phyloP scores from a whole-genome alignment of 1,139 yeast genomes.

The Protomyces inouyei region DNA sequence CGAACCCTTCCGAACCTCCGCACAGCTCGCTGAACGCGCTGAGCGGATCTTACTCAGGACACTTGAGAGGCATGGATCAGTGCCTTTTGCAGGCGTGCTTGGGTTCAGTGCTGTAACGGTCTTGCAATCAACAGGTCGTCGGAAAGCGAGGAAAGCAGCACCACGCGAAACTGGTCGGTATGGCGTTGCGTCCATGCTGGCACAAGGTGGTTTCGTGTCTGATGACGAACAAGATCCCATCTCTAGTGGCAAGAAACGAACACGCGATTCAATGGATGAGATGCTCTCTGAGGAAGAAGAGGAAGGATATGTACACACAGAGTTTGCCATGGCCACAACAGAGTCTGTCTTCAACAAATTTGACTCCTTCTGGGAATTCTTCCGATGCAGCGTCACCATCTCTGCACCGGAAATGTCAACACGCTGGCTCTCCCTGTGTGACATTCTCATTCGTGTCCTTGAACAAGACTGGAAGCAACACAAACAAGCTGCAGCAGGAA shows the following conservation, averaged over 20 bases:
- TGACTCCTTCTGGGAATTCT: constrained; percentile 3
- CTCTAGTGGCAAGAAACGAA: background rate
- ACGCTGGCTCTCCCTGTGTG: background rate
- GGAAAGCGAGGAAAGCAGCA: background rate
- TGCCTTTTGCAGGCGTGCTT: background rate
- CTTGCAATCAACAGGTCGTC: background rate
- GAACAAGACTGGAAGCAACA: background rate
- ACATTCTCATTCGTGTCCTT: background rate
- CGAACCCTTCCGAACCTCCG: background rate
- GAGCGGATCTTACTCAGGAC: background rate
- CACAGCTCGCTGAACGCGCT: background rate
- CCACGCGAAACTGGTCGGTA: background rate
- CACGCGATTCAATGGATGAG: background rate
- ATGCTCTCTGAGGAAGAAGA: background rate
- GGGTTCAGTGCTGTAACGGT: background rate
- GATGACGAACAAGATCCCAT: background rate
- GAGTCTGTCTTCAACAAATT: constrained; percentile 6
- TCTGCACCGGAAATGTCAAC: background rate
- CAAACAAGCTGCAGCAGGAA: background rate
- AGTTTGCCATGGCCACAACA: constrained; percentile 9
- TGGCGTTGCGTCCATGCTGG: background rate
- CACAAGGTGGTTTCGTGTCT: background rate
- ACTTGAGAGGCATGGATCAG: background rate
- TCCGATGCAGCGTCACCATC: background rate
- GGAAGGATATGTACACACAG: background rate